Evolutionary conservation across 1,284 basidiomycete species (phyloP), one percentile per base, ranked within the genome.

Genomic region (Leccinum pachyderme): DNA sequence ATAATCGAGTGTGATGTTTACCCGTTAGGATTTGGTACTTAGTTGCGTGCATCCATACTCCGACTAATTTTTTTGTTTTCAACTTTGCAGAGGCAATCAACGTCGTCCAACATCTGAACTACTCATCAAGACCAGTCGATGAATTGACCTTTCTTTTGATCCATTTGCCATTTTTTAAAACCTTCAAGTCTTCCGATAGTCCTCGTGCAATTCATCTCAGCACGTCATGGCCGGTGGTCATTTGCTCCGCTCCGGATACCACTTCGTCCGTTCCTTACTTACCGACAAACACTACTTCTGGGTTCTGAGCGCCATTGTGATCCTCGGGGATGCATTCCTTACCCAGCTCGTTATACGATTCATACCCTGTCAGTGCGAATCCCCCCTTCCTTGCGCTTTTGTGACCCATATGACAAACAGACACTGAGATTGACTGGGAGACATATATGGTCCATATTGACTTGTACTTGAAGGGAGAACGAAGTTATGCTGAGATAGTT

Each of bases 351-450:
- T 96, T 63, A 86, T 95, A 62, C 80, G 75, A 47, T 87, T 86
- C 67, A 78, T 96, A 52, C 80, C 87, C 59, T 97, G 93, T 95
- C 63, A 75, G 89, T 76, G 46, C 11, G 49, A 51, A 47, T 50
- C 46, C 24, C 49, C 51, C 52, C 29, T 33, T 51, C 52, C 48
- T 12, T 56, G 15, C 47, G 44, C 27, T 41, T 37, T 29, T 46
- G 43, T 62, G 51, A 65, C 67, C 67, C 49, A 49, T 61, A 37
- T 43, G 47, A 55, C 46, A 53, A 57, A 51, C 73, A 96, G 94
- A 95, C 75, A 99, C 97, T n/a, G 96, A 99, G 74, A 99, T 99
- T 66, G 97, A 99, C 75, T 99, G 91, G 83, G 81, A 86, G 68
- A 96, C 95, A 0, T 97, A 97, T 67, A 89, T 95, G 82, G 79